Evolutionary conservation across 176 grass and related monocot species (phyloP).

Genomic region (Juncus effusus): DNA sequence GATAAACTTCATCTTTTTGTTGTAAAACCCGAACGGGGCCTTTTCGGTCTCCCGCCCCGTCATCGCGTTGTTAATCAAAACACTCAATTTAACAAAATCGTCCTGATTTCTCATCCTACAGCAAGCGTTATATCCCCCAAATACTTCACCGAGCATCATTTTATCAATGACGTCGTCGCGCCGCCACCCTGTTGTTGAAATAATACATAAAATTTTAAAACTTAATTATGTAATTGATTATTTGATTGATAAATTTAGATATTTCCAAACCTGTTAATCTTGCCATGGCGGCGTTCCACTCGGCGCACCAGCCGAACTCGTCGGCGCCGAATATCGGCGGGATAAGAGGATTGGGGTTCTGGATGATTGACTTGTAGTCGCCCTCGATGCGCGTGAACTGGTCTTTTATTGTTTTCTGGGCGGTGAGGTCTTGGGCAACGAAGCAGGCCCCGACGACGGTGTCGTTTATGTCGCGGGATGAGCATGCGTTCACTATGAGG

Average conservation of each 20-base stretch:
- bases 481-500: constrained; percentile 86
- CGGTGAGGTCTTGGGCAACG: constrained; percentile 94
- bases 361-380: constrained; percentile 90
- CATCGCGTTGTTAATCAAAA: constrained; percentile 80
- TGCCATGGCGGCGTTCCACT: constrained; percentile 94
- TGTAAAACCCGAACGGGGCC: constrained; percentile 66
- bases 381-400: constrained; percentile 81
- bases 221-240: no score
- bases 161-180: constrained; percentile 81
- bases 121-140: constrained; percentile 51
- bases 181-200: constrained; percentile 38
- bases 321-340: constrained; percentile 93
- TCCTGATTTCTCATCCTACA: constrained; percentile 75
- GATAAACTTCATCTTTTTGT: constrained; percentile 41
- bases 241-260: no score
- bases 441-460: constrained; percentile 86
- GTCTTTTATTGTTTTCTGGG: constrained; percentile 88
- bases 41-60: constrained; percentile 76
- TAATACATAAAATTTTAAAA: no score
- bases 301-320: constrained; percentile 85
- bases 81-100: constrained; percentile 63
- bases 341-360: constrained; percentile 76
- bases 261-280: constrained; percentile 35
- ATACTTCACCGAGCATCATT: constrained; percentile 91
- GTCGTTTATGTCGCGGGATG: constrained; percentile 67